Percentiles rank a stretch among this genome's conserved stretches.
Evolutionary conservation across 352 stramenopile genomes (phyloP).

Genomic region (Pythium sp.): DNA sequence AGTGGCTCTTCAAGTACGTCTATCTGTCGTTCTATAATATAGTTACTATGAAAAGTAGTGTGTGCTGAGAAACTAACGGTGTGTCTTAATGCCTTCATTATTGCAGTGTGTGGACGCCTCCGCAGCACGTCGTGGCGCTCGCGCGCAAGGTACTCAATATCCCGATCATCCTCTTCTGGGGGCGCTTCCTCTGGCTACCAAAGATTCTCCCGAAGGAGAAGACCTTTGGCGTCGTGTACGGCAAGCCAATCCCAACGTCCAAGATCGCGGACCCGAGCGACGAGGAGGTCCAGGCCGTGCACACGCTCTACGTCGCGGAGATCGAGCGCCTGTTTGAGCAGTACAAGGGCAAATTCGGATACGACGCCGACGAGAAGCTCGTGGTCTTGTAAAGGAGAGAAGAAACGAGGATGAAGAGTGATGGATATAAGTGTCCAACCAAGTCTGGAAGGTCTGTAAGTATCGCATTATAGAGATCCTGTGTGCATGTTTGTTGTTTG

Average conservation of each 20-base stretch:
- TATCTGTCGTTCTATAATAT: too few species aligned
- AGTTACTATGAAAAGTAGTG: too few species aligned
- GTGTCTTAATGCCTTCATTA: too few species aligned
- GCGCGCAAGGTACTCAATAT: constrained; percentile 12
- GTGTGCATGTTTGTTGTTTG: too few species aligned
- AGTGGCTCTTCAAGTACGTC: constrained; percentile 63
- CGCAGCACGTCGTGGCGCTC: constrained; percentile 7
- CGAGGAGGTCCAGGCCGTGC: constrained; percentile 48
- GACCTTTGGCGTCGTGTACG: constrained; percentile 69
- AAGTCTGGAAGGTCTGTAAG: not conserved
- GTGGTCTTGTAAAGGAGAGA: not conserved
- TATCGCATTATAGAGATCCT: too few species aligned
- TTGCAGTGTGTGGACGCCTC: constrained; percentile 5
- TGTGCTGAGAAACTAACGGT: too few species aligned
- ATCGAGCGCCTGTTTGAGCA: not conserved
- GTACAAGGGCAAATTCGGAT: not conserved
- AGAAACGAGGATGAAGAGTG: not conserved
- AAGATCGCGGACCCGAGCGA: constrained; percentile 53
- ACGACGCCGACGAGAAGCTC: not conserved
- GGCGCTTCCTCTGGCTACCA: constrained; percentile 68
- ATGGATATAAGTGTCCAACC: not conserved
- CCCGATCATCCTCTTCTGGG: constrained; percentile 10
- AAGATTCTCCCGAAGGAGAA: constrained; percentile 56
- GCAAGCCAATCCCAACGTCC: constrained; percentile 58
- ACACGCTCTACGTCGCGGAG: constrained; percentile 29